Evolutionary conservation across 2,329 filamentous ascomycete species (phyloP), one percentile per base, ranked within the genome.

Genomic region (Fusarium sp.): DNA sequence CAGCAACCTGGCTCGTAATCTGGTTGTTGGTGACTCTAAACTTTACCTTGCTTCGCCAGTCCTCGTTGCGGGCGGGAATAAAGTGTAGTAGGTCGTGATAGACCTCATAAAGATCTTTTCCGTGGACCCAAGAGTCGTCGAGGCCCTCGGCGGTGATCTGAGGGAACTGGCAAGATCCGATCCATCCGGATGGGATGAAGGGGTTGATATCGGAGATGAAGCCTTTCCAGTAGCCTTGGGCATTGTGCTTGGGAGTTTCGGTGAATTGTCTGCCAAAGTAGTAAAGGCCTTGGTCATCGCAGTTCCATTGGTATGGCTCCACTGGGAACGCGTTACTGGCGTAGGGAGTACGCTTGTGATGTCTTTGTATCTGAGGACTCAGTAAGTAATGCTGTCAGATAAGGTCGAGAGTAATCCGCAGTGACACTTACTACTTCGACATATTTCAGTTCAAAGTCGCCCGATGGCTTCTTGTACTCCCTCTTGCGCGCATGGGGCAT

Each of bases 321-420:
- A 87, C 81, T 0, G 92, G 92, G 72, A 96, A 95, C 0, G 89
- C 88, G 76, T 96, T 97, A 54, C 86, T 84, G 3, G 91, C 87
- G 76, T 96, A 96, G 0, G 92, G 92, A 0, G 92, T 96, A 22
- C 93, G 88, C 77, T 96, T 96, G 79, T 96, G 93, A 76, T 96
- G 93, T 52, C 93, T 87, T 75, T 96, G 93, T 50, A 95, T 91
- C 85, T 90, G n/a, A 20, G 14, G 33, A 22, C 31, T 24, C 18
- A 7, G 31, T 65, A 6, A 52, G 38, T 48, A 1, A 7, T 7
- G 7, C n/a, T 0, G 1, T 11, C 1, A 20, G 18, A 20, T 20
- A 20, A 20, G 18, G 18, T 20, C 18, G 18, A 20, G 18, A 20
- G 2, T 20, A 20, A 20, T 20, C 18, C 18, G 18, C 18, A 20